Evolutionary conservation across 768 basidiomycete genomes (phyloP), one percentile per base, ranked within the genome.

Genomic region (Zangia roseola): DNA sequence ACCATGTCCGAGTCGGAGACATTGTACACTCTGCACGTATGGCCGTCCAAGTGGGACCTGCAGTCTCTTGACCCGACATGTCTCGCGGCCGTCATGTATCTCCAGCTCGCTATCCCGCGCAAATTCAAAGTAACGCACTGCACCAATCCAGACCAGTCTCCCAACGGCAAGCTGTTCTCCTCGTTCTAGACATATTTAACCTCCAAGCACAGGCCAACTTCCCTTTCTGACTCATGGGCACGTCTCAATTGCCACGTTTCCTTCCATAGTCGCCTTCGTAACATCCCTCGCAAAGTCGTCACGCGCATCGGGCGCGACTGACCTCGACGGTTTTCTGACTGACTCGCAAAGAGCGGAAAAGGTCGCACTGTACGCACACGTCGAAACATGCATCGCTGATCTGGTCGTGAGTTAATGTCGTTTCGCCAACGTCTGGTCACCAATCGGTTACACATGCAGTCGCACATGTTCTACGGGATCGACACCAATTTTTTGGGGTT

Each of bases 51-150:
- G 62, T 88, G 82, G 80, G 73, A 71, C 34, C 62, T 89, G 10
- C 77, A 80, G 17, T 89, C 88, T 4, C 72, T 82, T 40, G 86
- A 91, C 47, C 79, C 86, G 0, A 64, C 74, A 14, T 88, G 82
- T 63, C 71, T 88, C 19, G 78, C 82, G 5, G 77, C 87, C 1
- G 68, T 86, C 5, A 67, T 90, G 37, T 84, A 83, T 59, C 77
- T 90, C 23, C 88, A 91, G 61, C 67, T 84, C 20, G 69, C 79
- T 13, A 73, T 86, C 39, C 86, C 89, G 2, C 85, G 83, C n/a
- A 71, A 78, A 57, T 91, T 86, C 65, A 67, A 64, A 16, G 66
- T 91, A 23, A 69, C 72, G 30, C 79, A 83, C 66, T 85, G 80
- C 59, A 74, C 77, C 4, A 81, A 86, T 63, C 83, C 86, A 9